Base-by-base conservation (phyloP, 805 yeast species). In the Wickerhamiella occidentalis region DNA sequence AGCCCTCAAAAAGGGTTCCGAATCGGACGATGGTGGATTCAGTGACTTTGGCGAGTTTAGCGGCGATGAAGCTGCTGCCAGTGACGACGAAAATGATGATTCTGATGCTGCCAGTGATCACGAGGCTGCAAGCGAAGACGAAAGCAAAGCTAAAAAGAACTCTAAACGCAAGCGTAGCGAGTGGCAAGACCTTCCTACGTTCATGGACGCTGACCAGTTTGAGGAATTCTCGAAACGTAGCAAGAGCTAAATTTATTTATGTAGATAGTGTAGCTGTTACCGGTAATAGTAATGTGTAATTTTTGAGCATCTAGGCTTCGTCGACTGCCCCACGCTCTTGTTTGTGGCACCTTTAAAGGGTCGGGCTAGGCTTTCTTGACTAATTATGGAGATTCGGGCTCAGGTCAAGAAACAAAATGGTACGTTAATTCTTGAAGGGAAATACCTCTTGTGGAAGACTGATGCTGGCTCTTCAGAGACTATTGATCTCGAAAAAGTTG, bases 41-140 rank as follows among this genome's bases (percentile, higher is more conserved):
- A 40, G 44, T 17, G 44, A 40, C 19, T 40, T 40, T 23, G 29
- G 25, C 28, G 37, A 42, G 28, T 42, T 30, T 21, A 30, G 37
- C 19, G 38, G 72, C 72, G 25, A 26, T 19, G 45, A 41, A 7
- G 79, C 83, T 13, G 84, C 12, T 29, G n/a, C 33, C 11, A 29
- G 33, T 11, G 74, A 67, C 8, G 50, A 45, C 4, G 44, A 21
- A 8, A 50, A 51, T 17, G 49, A 12, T 2, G 41, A 13, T 13
- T 36, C 4, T 2, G 50, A 38, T 19, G 51, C 35, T 12, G 22
- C 30, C 22, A 50, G 23, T 11, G 44, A 37, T 2, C 45, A 41
- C 13, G 49, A 22, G 13, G 35, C 45, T 15, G 45, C 41, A 13
- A 47, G 17, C 1, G 54, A 29, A 17, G 36, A 35, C 2, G 38